Evolutionary conservation across 352 stramenopile species (phyloP), one percentile per base, ranked within the genome.

Genomic region (Globisporangium perplexum): DNA sequence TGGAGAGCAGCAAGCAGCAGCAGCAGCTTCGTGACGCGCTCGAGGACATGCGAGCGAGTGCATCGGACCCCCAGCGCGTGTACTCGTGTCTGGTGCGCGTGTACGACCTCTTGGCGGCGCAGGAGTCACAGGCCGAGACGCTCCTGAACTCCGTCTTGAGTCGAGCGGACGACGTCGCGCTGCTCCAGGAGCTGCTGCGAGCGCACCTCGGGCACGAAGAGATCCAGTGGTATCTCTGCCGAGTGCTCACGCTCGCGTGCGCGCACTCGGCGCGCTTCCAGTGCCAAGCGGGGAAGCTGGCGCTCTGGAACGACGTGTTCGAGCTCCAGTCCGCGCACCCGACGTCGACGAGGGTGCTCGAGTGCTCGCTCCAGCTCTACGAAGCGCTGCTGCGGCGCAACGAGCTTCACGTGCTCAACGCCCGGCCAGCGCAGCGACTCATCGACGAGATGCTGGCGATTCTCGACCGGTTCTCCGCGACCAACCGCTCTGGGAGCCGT

Each of bases 151-250:
- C 64, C 1, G 57, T 51, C 8, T 10, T 79, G 24, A 59, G 56
- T 20, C 46, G 35, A 23, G 39, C 53, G 47, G 41, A 41, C 18
- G 58, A 38, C 1, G 51, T 77, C 24, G 28, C 60, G 30, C 41
- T 68, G 3, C 28, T 82, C 12, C 47, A 43, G 20, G 55, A 53
- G 24, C 12, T 74, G 3, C 43, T 67, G 38, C 24, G 26, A 1
- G 18, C 62, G 17, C 59, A 82, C 38, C 14, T 60, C 31, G 23
- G 20, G 14, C 51, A 77, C 17, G 69, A 83, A 65, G 72, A 86
- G 47, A 60, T 86, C 20, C 62, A 72, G 50, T 74, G 63, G 62
- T 59, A 43, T 3, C 33, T 74, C 11, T 62, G 61, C 39, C 56
- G 65, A n/a, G n/a, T 81, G 0, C 30, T 79, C 2, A 24, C 45